phyloP scores from a whole-genome alignment of 345 rosid species.

The Gossypium longicalyx region DNA sequence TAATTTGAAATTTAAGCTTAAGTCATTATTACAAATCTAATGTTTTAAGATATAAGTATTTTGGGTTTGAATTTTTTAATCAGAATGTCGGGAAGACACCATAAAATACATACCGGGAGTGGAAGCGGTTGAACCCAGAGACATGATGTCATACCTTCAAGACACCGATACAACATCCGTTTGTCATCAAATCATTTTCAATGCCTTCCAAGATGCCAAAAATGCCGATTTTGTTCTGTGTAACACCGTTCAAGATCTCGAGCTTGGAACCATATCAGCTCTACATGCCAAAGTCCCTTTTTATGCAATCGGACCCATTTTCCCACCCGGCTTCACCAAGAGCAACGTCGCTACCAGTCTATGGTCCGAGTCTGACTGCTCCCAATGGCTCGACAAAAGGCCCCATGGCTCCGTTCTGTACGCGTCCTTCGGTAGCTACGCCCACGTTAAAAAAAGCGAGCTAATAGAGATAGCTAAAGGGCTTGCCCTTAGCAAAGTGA shows the following conservation, averaged over 20 bases:
- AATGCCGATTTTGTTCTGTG: conserved; percentile 65
- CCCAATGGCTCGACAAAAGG: conserved; percentile 66
- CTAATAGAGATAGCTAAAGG: conserved; percentile 61
- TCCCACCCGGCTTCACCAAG: conserved; percentile 42
- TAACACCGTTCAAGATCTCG: conserved; percentile 71
- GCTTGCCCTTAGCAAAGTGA: conserved; percentile 43
- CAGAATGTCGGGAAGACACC: conserved; percentile 47
- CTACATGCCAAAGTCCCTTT: conserved; percentile 34
- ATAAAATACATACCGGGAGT: conserved; percentile 85
- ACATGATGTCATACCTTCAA: conserved; percentile 75
- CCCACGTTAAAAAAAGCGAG: conserved; percentile 50
- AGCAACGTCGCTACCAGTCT: conserved; percentile 58
- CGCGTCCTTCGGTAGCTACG: conserved; percentile 76
- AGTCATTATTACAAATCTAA: no score
- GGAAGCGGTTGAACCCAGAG: conserved; percentile 45
- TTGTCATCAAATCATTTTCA: conserved; percentile 56
- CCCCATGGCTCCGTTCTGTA: conserved; percentile 63
- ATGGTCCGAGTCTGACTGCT: conserved; percentile 82
- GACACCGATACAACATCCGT: conserved; percentile 42
- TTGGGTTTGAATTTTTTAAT: not conserved
- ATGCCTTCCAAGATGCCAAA: conserved; percentile 48
- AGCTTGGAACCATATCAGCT: conserved; percentile 43
- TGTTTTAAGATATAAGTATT: no score
- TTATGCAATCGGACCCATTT: conserved; percentile 78
- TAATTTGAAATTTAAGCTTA: not conserved